These are phyloP conservation scores for Rhodotorula paludigena DNA, from an alignment of 768 basidiomycete species.

Conservation along the genomic window DNA sequence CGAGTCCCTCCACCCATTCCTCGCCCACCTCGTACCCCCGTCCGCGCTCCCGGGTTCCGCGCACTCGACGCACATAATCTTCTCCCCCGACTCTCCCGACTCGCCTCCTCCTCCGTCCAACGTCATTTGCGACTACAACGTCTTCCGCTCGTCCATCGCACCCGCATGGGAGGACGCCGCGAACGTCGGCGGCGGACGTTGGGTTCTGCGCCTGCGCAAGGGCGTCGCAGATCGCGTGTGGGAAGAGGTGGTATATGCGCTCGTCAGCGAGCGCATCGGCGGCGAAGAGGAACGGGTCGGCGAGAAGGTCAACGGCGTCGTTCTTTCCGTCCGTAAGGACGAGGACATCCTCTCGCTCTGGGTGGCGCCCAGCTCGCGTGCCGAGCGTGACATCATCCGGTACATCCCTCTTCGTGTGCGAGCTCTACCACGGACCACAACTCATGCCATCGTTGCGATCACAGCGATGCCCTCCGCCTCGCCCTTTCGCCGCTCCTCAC, in stretches of 20 bases:
- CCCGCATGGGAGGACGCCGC: conserved; percentile 96
- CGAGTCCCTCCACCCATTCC: conserved; percentile 92
- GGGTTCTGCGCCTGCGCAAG: conserved; percentile 88
- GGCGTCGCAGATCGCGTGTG: conserved; percentile 83
- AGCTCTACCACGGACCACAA: not conserved
- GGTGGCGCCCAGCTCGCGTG: conserved; percentile 77
- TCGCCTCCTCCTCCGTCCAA: conserved; percentile 14
- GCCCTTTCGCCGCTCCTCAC: conserved; percentile 31
- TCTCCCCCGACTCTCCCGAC: conserved; percentile 11
- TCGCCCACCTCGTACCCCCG: conserved; percentile 83
- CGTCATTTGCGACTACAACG: conserved; percentile 67
- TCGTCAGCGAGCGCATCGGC: conserved; percentile 32
- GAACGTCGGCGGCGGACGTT: conserved; percentile 82
- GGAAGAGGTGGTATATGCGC: conserved; percentile 61
- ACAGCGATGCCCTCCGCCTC: conserved; percentile 27
- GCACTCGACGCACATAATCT: conserved; percentile 23
- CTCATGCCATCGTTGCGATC: not conserved
- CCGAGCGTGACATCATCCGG: conserved; percentile 73
- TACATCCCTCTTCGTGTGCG: conserved; percentile 51
- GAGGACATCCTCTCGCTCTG: conserved; percentile 93
- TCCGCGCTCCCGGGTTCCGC: conserved; percentile 67
- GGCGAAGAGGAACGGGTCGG: conserved; percentile 19
- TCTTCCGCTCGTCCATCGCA: conserved; percentile 78
- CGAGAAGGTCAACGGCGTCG: conserved; percentile 81
- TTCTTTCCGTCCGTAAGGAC: conserved; percentile 83